Evolutionary conservation across 805 yeast genomes (phyloP).

Genomic region (Kuraishia borneana): DNA sequence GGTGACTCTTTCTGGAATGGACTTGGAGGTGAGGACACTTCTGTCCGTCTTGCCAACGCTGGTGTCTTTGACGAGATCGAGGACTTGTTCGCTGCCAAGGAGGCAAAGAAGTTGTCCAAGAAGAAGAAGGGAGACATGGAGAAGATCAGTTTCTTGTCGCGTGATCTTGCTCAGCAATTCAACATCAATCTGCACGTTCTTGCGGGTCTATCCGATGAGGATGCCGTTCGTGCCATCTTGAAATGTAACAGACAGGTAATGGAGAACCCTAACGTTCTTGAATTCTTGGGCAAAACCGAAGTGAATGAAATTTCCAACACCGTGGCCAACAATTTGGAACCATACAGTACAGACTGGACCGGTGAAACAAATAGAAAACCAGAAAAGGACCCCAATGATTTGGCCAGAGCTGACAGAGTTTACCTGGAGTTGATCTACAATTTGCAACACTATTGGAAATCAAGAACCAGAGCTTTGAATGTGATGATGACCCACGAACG

Average conservation of each 20-base stretch:
- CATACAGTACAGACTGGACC: conserved; percentile 68
- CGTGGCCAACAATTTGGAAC: conserved; percentile 61
- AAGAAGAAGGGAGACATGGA: conserved; percentile 34
- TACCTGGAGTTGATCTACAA: conserved; percentile 77
- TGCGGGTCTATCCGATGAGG: conserved; percentile 48
- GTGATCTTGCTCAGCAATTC: conserved; percentile 89
- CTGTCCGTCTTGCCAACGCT: conserved; percentile 53
- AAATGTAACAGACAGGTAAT: conserved; percentile 67
- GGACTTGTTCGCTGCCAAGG: conserved; percentile 77
- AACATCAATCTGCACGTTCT: conserved; percentile 86
- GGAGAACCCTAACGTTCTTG: conserved; percentile 63
- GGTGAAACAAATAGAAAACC: conserved; percentile 29
- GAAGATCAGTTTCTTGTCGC: conserved; percentile 59
- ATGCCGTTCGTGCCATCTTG: conserved; percentile 58
- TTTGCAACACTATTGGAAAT: conserved; percentile 81
- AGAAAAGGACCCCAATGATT: conserved; percentile 61
- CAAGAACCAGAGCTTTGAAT: conserved; percentile 76
- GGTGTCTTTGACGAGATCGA: conserved; percentile 85
- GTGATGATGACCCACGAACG: conserved; percentile 61
- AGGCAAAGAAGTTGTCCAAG: conserved; percentile 37
- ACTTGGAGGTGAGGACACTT: conserved; percentile 43
- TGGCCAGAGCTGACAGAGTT: conserved; percentile 80
- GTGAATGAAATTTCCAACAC: conserved; percentile 66
- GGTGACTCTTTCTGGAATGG: conserved; percentile 81
- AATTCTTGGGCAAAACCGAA: conserved; percentile 69